These are phyloP conservation scores for Olyra latifolia DNA, from an alignment of 176 grass and related monocot genomes.

Conservation along the genomic window DNA sequence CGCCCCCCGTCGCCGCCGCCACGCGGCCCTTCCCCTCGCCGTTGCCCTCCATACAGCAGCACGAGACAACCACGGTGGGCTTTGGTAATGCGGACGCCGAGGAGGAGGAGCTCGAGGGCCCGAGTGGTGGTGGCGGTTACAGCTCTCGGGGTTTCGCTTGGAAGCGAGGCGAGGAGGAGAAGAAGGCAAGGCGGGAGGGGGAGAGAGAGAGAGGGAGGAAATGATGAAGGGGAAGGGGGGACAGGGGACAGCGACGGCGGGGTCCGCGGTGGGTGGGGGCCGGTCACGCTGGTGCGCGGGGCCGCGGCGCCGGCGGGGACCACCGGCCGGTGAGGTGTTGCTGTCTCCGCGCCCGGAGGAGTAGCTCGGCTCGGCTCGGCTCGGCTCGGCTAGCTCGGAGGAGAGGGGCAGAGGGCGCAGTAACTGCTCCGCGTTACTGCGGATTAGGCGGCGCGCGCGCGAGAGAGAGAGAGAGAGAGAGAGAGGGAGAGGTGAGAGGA, in stretches of 20 bases:
- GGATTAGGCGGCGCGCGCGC: not conserved
- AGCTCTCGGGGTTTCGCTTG: conserved; percentile 32
- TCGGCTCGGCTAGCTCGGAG: not conserved
- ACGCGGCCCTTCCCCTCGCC: conserved; percentile 48
- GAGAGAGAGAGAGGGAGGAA: not conserved
- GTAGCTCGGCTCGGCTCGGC: not conserved
- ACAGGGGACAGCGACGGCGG: conserved; percentile 14
- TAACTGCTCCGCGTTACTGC: conserved; percentile 26
- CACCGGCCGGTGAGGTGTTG: conserved; percentile 44
- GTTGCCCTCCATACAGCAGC: conserved; percentile 32
- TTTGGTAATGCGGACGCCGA: conserved; percentile 29
- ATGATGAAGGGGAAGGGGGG: not conserved
- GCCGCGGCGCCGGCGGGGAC: not conserved
- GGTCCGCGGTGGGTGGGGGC: conserved; percentile 12
- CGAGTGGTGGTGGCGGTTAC: conserved; percentile 22
- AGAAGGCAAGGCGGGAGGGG: not conserved
- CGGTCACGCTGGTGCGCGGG: conserved; percentile 33
- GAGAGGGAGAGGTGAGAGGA: not conserved
- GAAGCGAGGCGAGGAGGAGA: conserved; percentile 43
- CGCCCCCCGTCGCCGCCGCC: conserved; percentile 30
- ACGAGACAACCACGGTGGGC: not conserved
- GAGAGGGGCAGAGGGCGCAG: not conserved
- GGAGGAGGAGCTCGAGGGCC: not conserved
- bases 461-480: not conserved
- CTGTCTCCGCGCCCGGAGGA: conserved; percentile 25